Percentiles rank a stretch among this genome's conserved stretches.
These are phyloP conservation scores for Aspergillus nidulans DNA, from an alignment of 495 filamentous ascomycete genomes.

Conservation along the genomic window DNA sequence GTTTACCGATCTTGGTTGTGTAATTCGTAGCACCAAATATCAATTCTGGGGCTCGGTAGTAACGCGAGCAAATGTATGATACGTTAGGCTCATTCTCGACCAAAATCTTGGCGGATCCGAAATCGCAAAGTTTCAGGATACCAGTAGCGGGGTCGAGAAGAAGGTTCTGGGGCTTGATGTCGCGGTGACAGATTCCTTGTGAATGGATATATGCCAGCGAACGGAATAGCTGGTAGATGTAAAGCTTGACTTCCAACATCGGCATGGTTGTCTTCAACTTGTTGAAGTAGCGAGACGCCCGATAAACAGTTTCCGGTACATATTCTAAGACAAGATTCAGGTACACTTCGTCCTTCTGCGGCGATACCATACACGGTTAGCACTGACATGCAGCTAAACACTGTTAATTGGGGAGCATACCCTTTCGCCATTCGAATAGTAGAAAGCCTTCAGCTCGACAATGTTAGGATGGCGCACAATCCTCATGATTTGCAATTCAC, in stretches of 20 bases:
- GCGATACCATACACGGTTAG: slow-evolving; percentile 15
- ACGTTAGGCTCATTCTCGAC: slow-evolving; percentile 99
- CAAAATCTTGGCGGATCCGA: slow-evolving; percentile 97
- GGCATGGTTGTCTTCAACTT: slow-evolving; percentile 99
- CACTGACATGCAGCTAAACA: background rate
- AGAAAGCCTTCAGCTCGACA: slow-evolving; percentile 97
- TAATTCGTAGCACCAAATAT: slow-evolving; percentile 99
- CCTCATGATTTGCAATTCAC: slow-evolving; percentile 98
- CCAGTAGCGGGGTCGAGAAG: slow-evolving; percentile 86
- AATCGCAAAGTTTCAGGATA: slow-evolving; percentile 96
- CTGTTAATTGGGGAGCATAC: slow-evolving; percentile 43
- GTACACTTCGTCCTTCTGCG: slow-evolving; percentile 97
- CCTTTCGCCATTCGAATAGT: slow-evolving; percentile 97
- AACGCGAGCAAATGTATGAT: slow-evolving; percentile 98
- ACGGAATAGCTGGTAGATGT: slow-evolving; percentile 98
- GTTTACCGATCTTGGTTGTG: slow-evolving; percentile 95
- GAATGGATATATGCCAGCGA: slow-evolving; percentile 99
- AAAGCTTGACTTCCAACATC: slow-evolving; percentile 96
- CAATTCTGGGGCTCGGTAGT: slow-evolving; percentile 96
- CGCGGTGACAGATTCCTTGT: slow-evolving; percentile 96
- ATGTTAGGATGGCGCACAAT: slow-evolving; percentile 99
- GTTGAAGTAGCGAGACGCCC: slow-evolving; percentile 98
- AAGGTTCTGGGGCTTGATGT: slow-evolving; percentile 99
- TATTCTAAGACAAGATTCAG: slow-evolving; percentile 97
- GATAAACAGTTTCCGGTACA: slow-evolving; percentile 96